Evolutionary conservation across 2,329 filamentous ascomycete genomes (phyloP), one percentile per base, ranked within the genome.

Genomic region (Cladophialophora carrionii): DNA sequence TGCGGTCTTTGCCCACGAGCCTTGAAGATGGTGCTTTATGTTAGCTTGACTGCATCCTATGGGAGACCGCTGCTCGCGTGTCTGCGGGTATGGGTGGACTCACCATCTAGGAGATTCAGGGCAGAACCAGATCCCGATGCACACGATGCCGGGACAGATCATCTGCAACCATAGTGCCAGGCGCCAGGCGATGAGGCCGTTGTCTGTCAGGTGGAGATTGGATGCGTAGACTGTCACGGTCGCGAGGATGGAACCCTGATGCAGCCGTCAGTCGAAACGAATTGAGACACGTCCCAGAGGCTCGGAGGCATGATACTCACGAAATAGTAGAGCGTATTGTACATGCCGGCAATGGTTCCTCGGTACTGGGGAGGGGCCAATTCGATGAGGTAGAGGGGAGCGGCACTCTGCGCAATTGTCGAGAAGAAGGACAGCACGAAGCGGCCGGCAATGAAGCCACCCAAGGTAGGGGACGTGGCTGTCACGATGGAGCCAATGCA

Each of bases 1-100:
- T 78, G 10, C 83, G 81, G 65, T 85, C 83, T 63, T 86, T 82
- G 61, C 82, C 81, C 57, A 86, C 84, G n/a, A 88, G 77, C 85
- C 85, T 86, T 77, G 1, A 85, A 87, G 2, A 12, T 83, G 76
- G 31, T 9, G n/a, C 14, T 57, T 57, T 62, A 2, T n/a, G 9
- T 26, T 60, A 22, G 48, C 20, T 26, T 12, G 20, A 22, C 5
- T 43, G 20, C 31, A 48, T 41, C 17, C 9, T 17, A n/a, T 43
- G 37, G 37, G 14, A 17, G 37, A n/a, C n/a, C n/a, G 17, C 14
- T 4, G 14, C 8, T 43, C 17, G 37, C n/a, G n/a, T n/a, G n/a
- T n/a, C n/a, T n/a, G 34, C 34, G 34, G 14, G 14, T 2, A 14
- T 43, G 37, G 17, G 17, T 41, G 5, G 17, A 17, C 52, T 31